These are phyloP conservation scores for Saccharomycopsis synnaedendra DNA, from an alignment of 805 yeast genomes.

Conservation along the genomic window DNA sequence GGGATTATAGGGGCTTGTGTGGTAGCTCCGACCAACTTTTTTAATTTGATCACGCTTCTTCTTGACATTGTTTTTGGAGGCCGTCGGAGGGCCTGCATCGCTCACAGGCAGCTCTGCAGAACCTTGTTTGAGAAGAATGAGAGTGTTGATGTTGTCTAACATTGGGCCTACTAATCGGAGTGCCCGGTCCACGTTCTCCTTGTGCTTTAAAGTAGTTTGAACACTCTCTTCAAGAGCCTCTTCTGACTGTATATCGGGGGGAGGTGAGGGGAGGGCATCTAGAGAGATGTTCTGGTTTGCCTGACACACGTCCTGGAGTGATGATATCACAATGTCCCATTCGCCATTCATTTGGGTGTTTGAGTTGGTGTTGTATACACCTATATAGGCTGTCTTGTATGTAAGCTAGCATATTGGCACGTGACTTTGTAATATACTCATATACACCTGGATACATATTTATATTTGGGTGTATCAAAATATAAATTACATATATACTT, in stretches of 20 bases:
- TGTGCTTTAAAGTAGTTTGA: conserved; percentile 28
- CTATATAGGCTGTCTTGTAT: no score
- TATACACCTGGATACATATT: no score
- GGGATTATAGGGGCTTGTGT: conserved; percentile 46
- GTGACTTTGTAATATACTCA: no score
- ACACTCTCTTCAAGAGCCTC: no score
- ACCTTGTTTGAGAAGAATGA: conserved; percentile 25
- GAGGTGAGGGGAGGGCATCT: conserved; percentile 21
- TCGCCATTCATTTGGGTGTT: conserved; percentile 35
- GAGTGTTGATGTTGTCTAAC: conserved; percentile 33
- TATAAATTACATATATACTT: no score
- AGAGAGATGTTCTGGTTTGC: conserved; percentile 44
- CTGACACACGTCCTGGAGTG: conserved; percentile 57
- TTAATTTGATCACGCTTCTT: conserved; percentile 18
- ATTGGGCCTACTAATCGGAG: conserved; percentile 31
- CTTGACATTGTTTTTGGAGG: conserved; percentile 8
- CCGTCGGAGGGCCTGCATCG: background rate
- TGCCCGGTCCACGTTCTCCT: conserved; percentile 45
- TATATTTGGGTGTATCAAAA: no score
- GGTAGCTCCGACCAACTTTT: conserved; percentile 30
- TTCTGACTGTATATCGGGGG: no score
- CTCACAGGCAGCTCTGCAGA: conserved; percentile 8
- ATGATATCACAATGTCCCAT: conserved; percentile 60
- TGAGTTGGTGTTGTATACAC: background rate
- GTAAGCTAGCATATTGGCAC: no score